Evolutionary conservation across 257 asterid genomes (phyloP).

Genomic region (Jasminum sambac): DNA sequence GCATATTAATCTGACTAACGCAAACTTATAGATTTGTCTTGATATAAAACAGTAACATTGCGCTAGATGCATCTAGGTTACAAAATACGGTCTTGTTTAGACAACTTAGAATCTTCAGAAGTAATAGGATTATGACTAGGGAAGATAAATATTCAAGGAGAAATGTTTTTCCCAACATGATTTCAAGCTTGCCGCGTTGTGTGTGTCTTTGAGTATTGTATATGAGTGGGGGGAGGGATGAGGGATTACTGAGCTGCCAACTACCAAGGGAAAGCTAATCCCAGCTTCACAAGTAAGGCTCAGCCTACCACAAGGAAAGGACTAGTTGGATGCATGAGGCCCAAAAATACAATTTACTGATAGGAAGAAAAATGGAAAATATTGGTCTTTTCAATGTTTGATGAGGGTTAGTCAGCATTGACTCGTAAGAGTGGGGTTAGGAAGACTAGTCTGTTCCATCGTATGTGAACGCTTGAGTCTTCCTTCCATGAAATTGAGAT

Average conservation of each 20-base stretch:
- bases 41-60: too few relatives aligned
- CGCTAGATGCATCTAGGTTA: too few relatives aligned
- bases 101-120: too few relatives aligned
- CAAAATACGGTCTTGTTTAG: too few relatives aligned
- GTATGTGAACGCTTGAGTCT: neutral
- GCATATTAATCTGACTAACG: too few relatives aligned
- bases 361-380: too few relatives aligned
- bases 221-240: neutral
- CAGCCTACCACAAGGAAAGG: neutral
- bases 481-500: neutral
- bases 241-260: neutral
- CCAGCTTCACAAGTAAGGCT: neutral
- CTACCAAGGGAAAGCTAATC: neutral
- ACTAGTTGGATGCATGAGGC: too few relatives aligned
- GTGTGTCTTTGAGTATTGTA: neutral
- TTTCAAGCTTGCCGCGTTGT: neutral
- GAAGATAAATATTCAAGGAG: conserved; percentile 1
- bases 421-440: neutral
- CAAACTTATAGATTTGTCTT: too few relatives aligned
- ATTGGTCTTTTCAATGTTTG: neutral
- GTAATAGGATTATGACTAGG: conserved; percentile 6
- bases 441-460: too few relatives aligned
- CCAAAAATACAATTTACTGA: too few relatives aligned
- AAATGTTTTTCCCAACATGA: conserved; percentile 11
- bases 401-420: neutral